A percentile compares a stretch with the other conserved stretches of the same genome.
These are phyloP conservation scores for Athelia psychrophila DNA, from an alignment of 1,284 basidiomycete species.

Conservation along the genomic window DNA sequence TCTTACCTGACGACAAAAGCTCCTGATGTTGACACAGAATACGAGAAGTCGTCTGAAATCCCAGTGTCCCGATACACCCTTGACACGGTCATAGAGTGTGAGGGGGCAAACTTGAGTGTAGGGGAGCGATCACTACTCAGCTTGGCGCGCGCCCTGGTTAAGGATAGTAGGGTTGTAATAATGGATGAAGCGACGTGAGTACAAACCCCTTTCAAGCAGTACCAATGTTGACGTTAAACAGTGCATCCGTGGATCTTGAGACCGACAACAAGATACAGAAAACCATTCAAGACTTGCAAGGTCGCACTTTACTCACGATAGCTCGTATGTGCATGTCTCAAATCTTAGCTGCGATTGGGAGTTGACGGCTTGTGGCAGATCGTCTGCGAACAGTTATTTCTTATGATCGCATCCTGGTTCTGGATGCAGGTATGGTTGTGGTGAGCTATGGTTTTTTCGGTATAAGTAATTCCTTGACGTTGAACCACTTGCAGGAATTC, in stretches of 20 bases:
- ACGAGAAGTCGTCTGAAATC: slow-evolving; percentile 9
- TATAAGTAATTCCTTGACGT: not conserved
- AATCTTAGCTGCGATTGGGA: slow-evolving; percentile 1
- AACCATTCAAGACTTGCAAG: slow-evolving; percentile 67
- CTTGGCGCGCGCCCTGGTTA: slow-evolving; percentile 67
- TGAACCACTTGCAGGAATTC: slow-evolving; percentile 51
- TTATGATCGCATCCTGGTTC: slow-evolving; percentile 73
- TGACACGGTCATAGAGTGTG: slow-evolving; percentile 59
- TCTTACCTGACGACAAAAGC: slow-evolving; percentile 42
- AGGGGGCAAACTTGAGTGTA: slow-evolving; percentile 63
- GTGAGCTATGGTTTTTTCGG: slow-evolving; percentile 30
- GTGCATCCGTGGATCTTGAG: slow-evolving; percentile 67
- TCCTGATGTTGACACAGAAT: slow-evolving; percentile 25
- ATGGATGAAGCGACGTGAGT: slow-evolving; percentile 65
- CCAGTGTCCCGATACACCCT: slow-evolving; percentile 40
- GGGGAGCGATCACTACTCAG: slow-evolving; percentile 67
- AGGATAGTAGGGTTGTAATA: slow-evolving; percentile 55
- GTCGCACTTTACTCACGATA: slow-evolving; percentile 64
- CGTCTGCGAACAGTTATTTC: slow-evolving; percentile 77
- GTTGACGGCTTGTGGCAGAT: slow-evolving; percentile 34
- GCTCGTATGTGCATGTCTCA: slow-evolving; percentile 42
- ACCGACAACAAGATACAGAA: slow-evolving; percentile 73
- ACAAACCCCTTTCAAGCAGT: too few species aligned
- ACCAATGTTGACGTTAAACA: too few species aligned
- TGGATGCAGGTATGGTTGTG: slow-evolving; percentile 69